These are phyloP conservation scores for Tremellales sp. DNA, from an alignment of 1,284 basidiomycete species.

Conservation along the genomic window DNA sequence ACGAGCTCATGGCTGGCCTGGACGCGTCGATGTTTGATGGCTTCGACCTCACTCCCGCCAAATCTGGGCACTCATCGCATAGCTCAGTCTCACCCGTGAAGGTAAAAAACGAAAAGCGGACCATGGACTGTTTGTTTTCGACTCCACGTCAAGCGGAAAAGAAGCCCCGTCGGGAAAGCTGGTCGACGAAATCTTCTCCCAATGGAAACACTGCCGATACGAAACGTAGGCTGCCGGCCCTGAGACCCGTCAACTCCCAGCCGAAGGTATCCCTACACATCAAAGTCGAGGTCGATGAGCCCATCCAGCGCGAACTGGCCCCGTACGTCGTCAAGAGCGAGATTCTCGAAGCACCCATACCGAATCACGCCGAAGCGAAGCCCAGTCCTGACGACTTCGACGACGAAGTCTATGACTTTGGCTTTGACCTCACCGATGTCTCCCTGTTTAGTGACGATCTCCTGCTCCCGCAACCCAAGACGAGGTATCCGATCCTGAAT, in stretches of 20 bases:
- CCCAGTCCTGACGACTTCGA: neutral
- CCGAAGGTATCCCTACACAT: neutral
- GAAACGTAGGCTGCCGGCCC: neutral
- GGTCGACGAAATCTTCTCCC: conserved; percentile 6
- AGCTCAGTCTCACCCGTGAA: neutral
- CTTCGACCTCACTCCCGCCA: conserved; percentile 19
- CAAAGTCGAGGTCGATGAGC: conserved; percentile 6
- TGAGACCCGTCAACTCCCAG: neutral
- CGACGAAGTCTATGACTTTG: conserved; percentile 28
- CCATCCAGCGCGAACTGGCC: conserved; percentile 2
- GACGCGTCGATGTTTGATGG: conserved; percentile 41
- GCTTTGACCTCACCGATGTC: conserved; percentile 27
- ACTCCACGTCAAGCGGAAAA: too few relatives aligned
- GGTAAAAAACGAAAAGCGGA: neutral
- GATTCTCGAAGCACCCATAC: too few relatives aligned
- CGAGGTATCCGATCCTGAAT: conserved; percentile 32
- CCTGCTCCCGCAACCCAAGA: conserved; percentile 11
- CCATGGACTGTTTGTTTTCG: too few relatives aligned
- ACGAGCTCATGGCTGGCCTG: conserved; percentile 41
- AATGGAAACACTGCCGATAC: conserved; percentile 2
- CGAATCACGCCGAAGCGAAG: too few relatives aligned
- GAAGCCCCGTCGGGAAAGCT: too few relatives aligned
- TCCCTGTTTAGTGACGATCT: conserved; percentile 4
- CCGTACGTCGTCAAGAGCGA: neutral
- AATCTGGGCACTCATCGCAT: too few relatives aligned